Base-by-base conservation (phyloP, 768 basidiomycete species). In the Roridomyces roridus region DNA sequence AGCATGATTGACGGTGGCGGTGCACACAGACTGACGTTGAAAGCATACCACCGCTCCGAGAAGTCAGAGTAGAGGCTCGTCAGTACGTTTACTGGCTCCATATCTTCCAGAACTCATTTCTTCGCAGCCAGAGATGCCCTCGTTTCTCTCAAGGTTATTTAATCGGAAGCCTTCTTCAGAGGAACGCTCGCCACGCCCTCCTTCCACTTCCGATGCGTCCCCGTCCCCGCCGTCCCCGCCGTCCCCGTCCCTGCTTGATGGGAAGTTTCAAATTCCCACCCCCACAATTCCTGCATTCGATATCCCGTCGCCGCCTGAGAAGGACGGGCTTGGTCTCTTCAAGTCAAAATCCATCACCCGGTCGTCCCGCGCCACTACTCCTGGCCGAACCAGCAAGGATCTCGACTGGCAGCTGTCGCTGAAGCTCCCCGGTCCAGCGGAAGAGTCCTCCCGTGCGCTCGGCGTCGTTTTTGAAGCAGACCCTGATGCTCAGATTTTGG, bases 121-220 rank as follows among this genome's bases (percentile, higher is more conserved):
- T 41, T 24, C 20, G 2, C 18, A 41, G 40, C 40, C 23, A n/a
- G 18, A 41, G 40, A 82, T 82, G 81, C 78, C 87, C 71, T 86
- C 87, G 59, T 89, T 91, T 77, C 72, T 91, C 67, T 84, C 86
- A 72, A 91, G 88, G 68, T 86, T 91, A 64, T 87, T 91, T 65
- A 85, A 85, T 74, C 84, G 89, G 73, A 90, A 84, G 31, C 31
- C 31, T 34, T 34, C 31, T 11, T 8, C 31, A 10, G 31, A 34
- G 10, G 75, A 88, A 82, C 73, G 73, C 28, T 68, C 72, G 21
- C 63, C 74, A 36, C 68, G 65, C 25, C 70, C 69, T n/a, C 72
- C 74, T 35, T 66, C 67, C 29, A 31, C 29, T 26, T 75, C 77
- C 11, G 76, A 77, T 49, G 67, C 71, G 20, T 77, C 83, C n/a